These are phyloP conservation scores for Bullera alba DNA, from an alignment of 768 basidiomycete species.

Conservation along the genomic window DNA sequence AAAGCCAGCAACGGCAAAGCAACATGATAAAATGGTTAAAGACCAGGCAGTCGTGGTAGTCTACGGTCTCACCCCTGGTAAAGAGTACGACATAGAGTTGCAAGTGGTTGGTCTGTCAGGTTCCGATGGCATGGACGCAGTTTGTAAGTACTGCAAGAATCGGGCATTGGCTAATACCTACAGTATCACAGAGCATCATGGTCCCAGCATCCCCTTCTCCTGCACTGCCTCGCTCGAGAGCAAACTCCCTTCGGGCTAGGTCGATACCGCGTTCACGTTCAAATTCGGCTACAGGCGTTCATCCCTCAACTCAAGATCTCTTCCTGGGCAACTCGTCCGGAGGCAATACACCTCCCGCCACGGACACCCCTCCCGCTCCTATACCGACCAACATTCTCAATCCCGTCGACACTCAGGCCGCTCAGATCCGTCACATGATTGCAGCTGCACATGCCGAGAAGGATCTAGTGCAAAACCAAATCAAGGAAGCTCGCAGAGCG, in stretches of 20 bases:
- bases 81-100: constrained; percentile 84
- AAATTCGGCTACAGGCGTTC: constrained; percentile 25
- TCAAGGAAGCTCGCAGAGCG: constrained; percentile 73
- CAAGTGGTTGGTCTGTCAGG: constrained; percentile 54
- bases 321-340: background rate
- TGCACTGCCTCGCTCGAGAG: constrained; percentile 36
- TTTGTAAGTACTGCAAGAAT: too few species aligned
- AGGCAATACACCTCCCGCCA: constrained; percentile 3
- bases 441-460: constrained; percentile 60
- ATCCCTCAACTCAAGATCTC: background rate
- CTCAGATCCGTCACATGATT: constrained; percentile 60
- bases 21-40: constrained; percentile 36
- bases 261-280: constrained; percentile 40
- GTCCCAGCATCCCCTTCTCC: constrained; percentile 29
- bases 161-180: background rate
- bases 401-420: constrained; percentile 33
- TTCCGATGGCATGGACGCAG: constrained; percentile 18
- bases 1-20: background rate
- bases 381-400: constrained; percentile 27
- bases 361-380: constrained; percentile 9
- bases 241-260: constrained; percentile 40
- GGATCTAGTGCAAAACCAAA: constrained; percentile 58
- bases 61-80: constrained; percentile 77
- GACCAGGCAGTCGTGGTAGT: constrained; percentile 89
- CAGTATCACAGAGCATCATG: constrained; percentile 33